Base-by-base conservation (phyloP, 73 alveolate species). In the Paramecium primaurelia region DNA sequence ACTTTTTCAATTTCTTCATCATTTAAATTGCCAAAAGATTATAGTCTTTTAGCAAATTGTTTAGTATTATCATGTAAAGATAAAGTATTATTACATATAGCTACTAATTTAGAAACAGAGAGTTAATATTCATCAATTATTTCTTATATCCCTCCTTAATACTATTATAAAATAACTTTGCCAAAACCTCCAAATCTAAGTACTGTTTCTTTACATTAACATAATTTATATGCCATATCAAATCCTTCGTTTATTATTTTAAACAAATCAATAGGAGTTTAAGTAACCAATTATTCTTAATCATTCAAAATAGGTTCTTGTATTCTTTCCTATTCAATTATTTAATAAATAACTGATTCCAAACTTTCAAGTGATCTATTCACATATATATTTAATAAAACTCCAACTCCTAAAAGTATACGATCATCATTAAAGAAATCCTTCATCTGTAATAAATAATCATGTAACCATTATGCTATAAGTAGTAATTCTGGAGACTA, bases 401-500 rank as follows among this genome's bases (percentile, higher is more conserved):
- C 86, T 34, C 86, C 71, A 20, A 87, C 26, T 8, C 93, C 93
- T 18, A 44, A 44, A 12, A 42, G 42, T 1, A 87, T 87, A 22
- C 93, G 69, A 36, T 87, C 93, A 68, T 87, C 93, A 68, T 59
- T 87, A 40, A 87, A 64, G 64, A 60, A 87, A 64, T 87, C 86
- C 25, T 87, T 87, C 47, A 87, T 44, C 32, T 87, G 26, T 22
- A 37, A 42, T 12, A 59, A 37, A 40, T 87, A 87, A 64, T 87
- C 86, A 25, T 68, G 28, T 25, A 87, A 36, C 93, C 93, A 87
- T 34, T 73, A 40, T 14, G 77, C 69, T 40, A 87, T 8, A 8
- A 59, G 71, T 20, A 87, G 26, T 20, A 87, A 42, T 30, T 36
- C 34, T 18, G 68, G 87, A 22, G 88, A 73, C 86, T 87, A 59